Base-by-base conservation (phyloP, 208 protist genomes). In the Wallacemonas sp. region DNA sequence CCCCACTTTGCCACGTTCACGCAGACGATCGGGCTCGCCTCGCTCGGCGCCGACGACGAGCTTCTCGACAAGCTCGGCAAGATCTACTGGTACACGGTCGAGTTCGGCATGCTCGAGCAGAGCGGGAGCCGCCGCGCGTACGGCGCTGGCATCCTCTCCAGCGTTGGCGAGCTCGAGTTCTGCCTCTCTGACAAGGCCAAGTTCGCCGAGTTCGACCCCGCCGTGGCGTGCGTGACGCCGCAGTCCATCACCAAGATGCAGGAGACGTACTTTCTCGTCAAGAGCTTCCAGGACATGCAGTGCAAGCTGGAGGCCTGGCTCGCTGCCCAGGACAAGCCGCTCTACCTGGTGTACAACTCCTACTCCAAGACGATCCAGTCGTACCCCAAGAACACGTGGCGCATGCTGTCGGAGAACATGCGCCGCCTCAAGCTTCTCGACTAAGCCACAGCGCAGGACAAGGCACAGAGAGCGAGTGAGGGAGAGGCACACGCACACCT, bases 11-110 rank as follows among this genome's bases (percentile, higher is more conserved):
- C 98, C 27, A 85, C 95, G 23, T 99, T 99, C 72, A 95, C 87
- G 30, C 97, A 99, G 76, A 81, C 94, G n/a, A 98, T 99, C 76
- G 97, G 98, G n/a, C 72, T 99, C 29, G 95, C 97, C n/a, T 98
- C 94, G 12, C 81, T 99, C 47, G 98, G 98, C 54, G 98, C 97
- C 26, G 78, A 78, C 24, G 97, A 99, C 74, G 96, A 86, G 44
- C 87, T 98, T 52, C 94, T 99, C 29, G 78, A 88, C 54, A 85
- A 88, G 74, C 76, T 99, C 14, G 90, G 92, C 26, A 96, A 93
- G 44, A 69, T 88, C 23, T 99, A 98, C 75, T 98, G 97, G 97
- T 99, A 98, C 78, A 97, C 87, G 1, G 83, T 99, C 12, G 97
- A 99, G 83, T 99, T 98, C 81, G 97, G 97, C 34, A 68, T 99